Evolutionary conservation across 2,329 filamentous ascomycete species (phyloP).

Genomic region (Colletotrichum sp.): DNA sequence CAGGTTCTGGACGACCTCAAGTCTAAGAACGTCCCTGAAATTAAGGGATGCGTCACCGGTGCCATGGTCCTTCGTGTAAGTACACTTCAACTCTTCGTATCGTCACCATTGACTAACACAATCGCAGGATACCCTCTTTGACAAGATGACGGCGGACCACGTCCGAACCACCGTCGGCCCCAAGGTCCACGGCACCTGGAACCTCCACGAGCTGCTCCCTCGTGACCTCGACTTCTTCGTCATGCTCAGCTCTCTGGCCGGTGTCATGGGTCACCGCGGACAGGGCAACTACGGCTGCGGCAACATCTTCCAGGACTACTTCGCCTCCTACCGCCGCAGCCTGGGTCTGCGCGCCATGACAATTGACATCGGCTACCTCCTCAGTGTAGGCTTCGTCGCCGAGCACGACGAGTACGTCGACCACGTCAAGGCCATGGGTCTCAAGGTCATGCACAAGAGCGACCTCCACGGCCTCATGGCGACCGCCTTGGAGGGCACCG

Average conservation of each 20-base stretch:
- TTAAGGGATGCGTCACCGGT: conserved; percentile 9
- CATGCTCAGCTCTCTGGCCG: conserved; percentile 33
- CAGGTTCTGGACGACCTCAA: background rate
- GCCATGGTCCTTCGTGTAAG: conserved; percentile 18
- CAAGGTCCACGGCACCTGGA: conserved; percentile 36
- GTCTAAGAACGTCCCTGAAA: conserved; percentile 3
- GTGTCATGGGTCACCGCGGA: conserved; percentile 30
- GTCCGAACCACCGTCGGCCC: conserved; percentile 31
- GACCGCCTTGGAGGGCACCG: conserved; percentile 6
- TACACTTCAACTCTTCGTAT: background rate
- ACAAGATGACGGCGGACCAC: conserved; percentile 31
- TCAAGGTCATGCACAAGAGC: conserved; percentile 12
- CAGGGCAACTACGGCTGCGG: conserved; percentile 51
- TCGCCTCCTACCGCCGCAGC: conserved; percentile 44
- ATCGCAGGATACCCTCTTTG: conserved; percentile 22
- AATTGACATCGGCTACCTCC: conserved; percentile 58
- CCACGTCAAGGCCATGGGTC: conserved; percentile 16
- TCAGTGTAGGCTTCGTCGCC: conserved; percentile 54
- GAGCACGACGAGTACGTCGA: conserved; percentile 40
- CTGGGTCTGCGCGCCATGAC: conserved; percentile 47
- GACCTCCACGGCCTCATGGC: conserved; percentile 14
- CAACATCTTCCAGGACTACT: conserved; percentile 46
- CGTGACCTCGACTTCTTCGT: conserved; percentile 40
- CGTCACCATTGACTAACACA: background rate
- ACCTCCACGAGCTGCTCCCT: conserved; percentile 34